Conservation (phyloP, 495 filamentous ascomycete species). For the Recurvomyces mirabilis region DNA sequence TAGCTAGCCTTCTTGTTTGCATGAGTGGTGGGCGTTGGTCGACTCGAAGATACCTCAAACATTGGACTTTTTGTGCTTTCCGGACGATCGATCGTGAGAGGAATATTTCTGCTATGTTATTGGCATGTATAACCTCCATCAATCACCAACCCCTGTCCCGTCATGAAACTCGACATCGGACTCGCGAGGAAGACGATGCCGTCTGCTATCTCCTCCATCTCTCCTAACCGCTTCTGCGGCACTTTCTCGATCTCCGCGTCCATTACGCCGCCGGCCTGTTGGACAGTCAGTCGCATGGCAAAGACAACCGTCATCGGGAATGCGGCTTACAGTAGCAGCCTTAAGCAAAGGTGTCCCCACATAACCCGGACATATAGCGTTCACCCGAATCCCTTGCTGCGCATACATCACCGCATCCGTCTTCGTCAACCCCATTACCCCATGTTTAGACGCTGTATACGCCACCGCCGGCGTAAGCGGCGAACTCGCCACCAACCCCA, state of each 20-base stretch:
- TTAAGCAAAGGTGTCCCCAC: constrained; percentile 34
- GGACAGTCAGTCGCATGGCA: too few species aligned
- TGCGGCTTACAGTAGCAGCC: constrained; percentile 12
- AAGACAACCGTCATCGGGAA: too few species aligned
- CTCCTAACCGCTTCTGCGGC: constrained; percentile 26
- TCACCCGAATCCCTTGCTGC: constrained; percentile 38
- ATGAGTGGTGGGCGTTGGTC: too few species aligned
- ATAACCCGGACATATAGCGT: constrained; percentile 39
- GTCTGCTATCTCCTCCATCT: constrained; percentile 33
- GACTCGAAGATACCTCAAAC: too few species aligned
- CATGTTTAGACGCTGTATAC: constrained; percentile 37
- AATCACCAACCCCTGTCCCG: constrained; percentile 21
- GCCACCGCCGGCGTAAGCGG: constrained; percentile 23
- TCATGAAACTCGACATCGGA: constrained; percentile 36
- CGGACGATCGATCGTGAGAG: not conserved
- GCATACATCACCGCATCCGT: constrained; percentile 38
- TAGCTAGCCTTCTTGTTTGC: too few species aligned
- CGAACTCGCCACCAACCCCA: constrained; percentile 21
- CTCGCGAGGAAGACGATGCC: constrained; percentile 29
- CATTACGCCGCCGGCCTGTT: constrained; percentile 19
- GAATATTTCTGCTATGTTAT: too few species aligned
- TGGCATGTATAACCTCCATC: constrained; percentile 22
- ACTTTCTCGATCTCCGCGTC: constrained; percentile 28
- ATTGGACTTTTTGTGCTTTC: not conserved
- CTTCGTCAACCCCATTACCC: constrained; percentile 35